phyloP scores from a whole-genome alignment of 2,329 filamentous ascomycete genomes.

The Colletotrichum sp. region DNA sequence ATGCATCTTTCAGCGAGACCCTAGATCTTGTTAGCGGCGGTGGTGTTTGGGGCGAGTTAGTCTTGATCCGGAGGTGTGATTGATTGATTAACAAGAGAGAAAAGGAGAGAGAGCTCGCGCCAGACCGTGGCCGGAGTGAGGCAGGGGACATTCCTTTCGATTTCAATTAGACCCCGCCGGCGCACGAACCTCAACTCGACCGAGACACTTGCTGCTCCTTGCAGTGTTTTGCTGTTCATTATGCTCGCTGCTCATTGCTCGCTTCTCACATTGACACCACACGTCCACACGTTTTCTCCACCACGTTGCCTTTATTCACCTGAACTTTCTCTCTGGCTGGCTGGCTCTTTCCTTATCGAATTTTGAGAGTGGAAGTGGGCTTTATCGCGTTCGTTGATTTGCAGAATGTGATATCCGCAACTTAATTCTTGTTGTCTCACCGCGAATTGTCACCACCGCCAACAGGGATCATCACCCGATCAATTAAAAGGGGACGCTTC shows the following conservation, averaged over 20 bases:
- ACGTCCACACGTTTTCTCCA: neutral
- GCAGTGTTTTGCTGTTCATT: neutral
- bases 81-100: neutral
- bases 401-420: neutral
- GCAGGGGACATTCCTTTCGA: neutral
- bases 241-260: neutral
- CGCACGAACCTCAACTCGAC: neutral
- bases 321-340: neutral
- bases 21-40: neutral
- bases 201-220: neutral
- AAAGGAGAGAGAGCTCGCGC: neutral
- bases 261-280: neutral
- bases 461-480: neutral
- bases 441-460: no score
- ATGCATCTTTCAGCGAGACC: neutral
- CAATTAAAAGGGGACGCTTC: neutral
- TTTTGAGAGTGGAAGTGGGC: no score
- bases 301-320: neutral
- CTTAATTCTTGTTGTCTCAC: neutral
- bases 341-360: neutral
- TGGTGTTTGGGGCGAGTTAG: neutral
- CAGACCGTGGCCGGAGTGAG: neutral
- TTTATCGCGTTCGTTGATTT: neutral
- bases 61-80: constrained; percentile 8
- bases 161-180: neutral